These are phyloP conservation scores for Dacryopinax spathularia DNA, from an alignment of 768 basidiomycete species.

Conservation along the genomic window DNA sequence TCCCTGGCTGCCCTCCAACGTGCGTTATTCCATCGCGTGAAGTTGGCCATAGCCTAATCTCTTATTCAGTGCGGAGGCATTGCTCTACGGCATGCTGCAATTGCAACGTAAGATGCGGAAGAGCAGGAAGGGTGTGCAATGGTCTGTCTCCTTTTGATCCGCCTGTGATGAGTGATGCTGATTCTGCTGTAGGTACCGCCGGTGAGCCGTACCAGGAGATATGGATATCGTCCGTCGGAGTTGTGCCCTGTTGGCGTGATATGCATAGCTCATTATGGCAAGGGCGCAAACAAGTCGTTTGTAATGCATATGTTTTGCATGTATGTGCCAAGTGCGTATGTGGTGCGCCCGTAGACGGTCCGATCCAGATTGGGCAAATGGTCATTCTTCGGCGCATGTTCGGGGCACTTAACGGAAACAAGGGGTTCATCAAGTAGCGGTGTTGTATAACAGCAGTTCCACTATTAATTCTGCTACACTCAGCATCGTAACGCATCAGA, in stretches of 20 bases:
- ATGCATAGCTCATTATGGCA: too few species aligned
- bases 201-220: neutral
- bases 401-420: too few species aligned
- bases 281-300: too few species aligned
- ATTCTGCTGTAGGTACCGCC: neutral
- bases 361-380: too few species aligned
- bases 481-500: too few species aligned
- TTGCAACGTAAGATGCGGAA: conserved; percentile 91
- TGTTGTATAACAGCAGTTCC: too few species aligned
- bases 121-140: conserved; percentile 71
- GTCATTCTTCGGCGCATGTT: too few species aligned
- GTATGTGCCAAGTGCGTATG: too few species aligned
- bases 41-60: conserved; percentile 1
- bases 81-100: conserved; percentile 92
- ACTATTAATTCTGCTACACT: too few species aligned
- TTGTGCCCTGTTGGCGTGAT: too few species aligned
- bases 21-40: neutral
- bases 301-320: conserved; percentile 1
- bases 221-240: neutral
- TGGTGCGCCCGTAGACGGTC: too few species aligned
- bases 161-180: neutral
- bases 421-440: too few species aligned
- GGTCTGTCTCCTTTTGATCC: conserved; percentile 35
- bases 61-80: conserved; percentile 60
- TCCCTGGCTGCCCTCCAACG: conserved; percentile 86